Conservation (phyloP, 257 asterid genomes). For the Misopates orontium region DNA sequence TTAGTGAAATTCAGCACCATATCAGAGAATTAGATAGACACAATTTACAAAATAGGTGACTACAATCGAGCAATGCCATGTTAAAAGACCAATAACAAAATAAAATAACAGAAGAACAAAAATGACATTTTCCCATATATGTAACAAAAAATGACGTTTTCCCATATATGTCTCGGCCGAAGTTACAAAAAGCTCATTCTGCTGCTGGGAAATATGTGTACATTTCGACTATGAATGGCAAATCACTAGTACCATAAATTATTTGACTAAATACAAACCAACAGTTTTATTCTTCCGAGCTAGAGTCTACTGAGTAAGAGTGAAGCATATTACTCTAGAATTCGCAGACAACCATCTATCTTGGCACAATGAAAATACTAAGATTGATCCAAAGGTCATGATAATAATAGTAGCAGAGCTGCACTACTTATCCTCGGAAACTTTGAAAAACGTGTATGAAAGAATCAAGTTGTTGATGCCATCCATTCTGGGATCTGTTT, state of each 20-base stretch:
- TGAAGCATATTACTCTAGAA: neutral
- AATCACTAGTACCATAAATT: neutral
- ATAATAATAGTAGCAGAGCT: neutral
- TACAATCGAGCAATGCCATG: too few relatives aligned
- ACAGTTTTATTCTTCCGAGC: neutral
- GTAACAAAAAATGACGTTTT: too few relatives aligned
- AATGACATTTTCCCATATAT: too few relatives aligned
- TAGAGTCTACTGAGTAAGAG: neutral
- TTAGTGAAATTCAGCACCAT: too few relatives aligned
- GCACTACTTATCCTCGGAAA: constrained; percentile 49
- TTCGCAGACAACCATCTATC: neutral
- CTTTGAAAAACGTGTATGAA: constrained; percentile 83
- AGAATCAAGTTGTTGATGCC: constrained; percentile 85
- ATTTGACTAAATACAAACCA: constrained; percentile 1
- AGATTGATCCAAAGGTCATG: neutral
- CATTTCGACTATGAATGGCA: neutral
- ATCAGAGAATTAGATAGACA: too few relatives aligned
- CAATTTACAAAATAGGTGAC: too few relatives aligned
- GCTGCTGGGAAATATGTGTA: neutral
- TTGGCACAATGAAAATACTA: neutral
- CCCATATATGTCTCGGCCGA: too few relatives aligned
- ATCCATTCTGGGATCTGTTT: constrained; percentile 88
- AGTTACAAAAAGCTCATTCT: too few relatives aligned
- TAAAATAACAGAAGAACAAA: too few relatives aligned
- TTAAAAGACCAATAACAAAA: too few relatives aligned